Evolutionary conservation across 192 early-diverging fungal genomes (phyloP), one percentile per base, ranked within the genome.

Genomic region (Coemansia sp.): DNA sequence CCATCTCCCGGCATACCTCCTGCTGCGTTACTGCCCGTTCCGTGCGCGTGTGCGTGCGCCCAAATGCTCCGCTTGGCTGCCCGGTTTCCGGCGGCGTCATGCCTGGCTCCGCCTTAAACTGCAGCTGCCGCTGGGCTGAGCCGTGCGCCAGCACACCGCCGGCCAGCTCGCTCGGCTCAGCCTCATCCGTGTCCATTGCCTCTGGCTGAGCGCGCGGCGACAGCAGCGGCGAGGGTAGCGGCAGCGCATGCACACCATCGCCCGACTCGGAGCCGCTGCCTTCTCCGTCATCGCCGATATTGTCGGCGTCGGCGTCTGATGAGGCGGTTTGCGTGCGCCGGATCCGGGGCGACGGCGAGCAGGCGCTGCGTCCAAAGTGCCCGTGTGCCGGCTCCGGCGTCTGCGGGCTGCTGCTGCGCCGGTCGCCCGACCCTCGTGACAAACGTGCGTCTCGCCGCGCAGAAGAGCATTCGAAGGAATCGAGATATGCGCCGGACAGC

Each of bases 401-500:
- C 42, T 57, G 69, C 42, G 69, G 69, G 44, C 69, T 71, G 59
- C 70, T 72, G 70, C 70, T 72, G 53, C 54, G 46, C 15, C 60
- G 58, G 59, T 45, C 41, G 48, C 43, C 40, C 11, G 23, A 26
- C 23, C 23, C 23, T 3, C 23, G 23, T 26, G 23, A 26, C 23
- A 26, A 26, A 4, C 23, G 23, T 26, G 23, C 23, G 23, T 26
- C 23, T n/a, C 42, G 50, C 19, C 1, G 51, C 16, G 8, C 56
- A 9, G 55, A 11, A 15, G 48, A 13, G 36, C 38, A 57, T 8
- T 35, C 37, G 13, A 48, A 57, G 45, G 45, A 48, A 35, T 47
- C 55, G 6, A 57, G 20, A 21, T 55, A 41, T 7, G 38, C 39
- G 26, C 30, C 31, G 30, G n/a, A 23, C 21, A 54, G 50, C 39